Evolutionary conservation across 345 rosid genomes (phyloP).

Genomic region (Garcia nutans): DNA sequence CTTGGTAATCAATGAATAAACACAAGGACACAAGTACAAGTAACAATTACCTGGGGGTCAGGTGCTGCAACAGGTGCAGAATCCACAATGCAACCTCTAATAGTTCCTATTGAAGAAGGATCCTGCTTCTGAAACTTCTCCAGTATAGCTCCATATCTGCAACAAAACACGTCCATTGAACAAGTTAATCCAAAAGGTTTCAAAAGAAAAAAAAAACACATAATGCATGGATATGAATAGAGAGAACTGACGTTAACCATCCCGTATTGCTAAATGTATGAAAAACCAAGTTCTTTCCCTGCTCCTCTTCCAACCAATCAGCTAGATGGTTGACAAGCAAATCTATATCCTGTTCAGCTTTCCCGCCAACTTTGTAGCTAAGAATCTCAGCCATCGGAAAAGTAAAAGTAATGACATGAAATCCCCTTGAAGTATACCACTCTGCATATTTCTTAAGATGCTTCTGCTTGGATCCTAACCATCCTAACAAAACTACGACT

Average conservation of each 20-base stretch:
- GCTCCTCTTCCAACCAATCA: slow-evolving; percentile 93
- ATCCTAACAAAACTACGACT: slow-evolving; percentile 89
- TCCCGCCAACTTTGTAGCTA: slow-evolving; percentile 88
- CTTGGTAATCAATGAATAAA: background rate
- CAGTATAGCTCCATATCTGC: slow-evolving; percentile 87
- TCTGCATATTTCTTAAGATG: slow-evolving; percentile 93
- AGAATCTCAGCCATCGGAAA: slow-evolving; percentile 82
- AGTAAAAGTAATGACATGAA: slow-evolving; percentile 89
- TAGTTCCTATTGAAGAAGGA: slow-evolving; percentile 58
- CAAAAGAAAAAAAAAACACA: background rate
- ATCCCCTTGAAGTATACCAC: slow-evolving; percentile 90
- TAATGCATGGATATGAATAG: background rate
- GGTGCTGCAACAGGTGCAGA: slow-evolving; percentile 97
- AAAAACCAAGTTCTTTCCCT: slow-evolving; percentile 75
- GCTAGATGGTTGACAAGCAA: slow-evolving; percentile 80
- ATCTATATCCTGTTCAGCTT: slow-evolving; percentile 78
- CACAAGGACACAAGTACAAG: slow-evolving; percentile 10
- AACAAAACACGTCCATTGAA: slow-evolving; percentile 12
- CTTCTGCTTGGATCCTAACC: slow-evolving; percentile 98
- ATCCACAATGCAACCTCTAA: slow-evolving; percentile 90
- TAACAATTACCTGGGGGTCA: slow-evolving; percentile 77
- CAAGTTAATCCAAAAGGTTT: slow-evolving; percentile 17
- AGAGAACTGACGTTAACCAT: slow-evolving; percentile 76
- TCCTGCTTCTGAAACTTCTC: slow-evolving; percentile 86
- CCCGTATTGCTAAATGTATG: slow-evolving; percentile 99